Base-by-base conservation (phyloP, 2,329 filamentous ascomycete species). In the Verruconis gallopava region DNA sequence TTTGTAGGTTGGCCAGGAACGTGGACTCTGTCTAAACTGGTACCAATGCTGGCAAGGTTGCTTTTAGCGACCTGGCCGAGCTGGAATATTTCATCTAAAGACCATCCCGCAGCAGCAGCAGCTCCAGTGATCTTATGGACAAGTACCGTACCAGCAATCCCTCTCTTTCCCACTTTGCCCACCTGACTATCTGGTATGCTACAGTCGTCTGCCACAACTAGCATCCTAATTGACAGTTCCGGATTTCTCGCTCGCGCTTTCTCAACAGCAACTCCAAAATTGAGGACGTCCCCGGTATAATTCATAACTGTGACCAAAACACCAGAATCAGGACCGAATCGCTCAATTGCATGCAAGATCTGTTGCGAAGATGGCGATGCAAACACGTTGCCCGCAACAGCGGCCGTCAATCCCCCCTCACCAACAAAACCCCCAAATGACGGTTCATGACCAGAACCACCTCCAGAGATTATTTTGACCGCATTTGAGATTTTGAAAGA, bases 281-380 rank as follows among this genome's bases (percentile, higher is more conserved):
- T 93, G 50, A 95, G 71, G 43, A 94, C 58, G 46, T 69, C 66
- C 2, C 66, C 66, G n/a, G 85, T 93, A 61, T 93, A 93, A 60
- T 94, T 95, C 84, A 93, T 93, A 21, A 93, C 82, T 4, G 86
- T 79, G 14, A 94, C 81, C 33, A 95, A 60, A 2, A 94, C 81
- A 18, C 88, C 89, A n/a, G n/a, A n/a, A n/a, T n/a, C n/a, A n/a
- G n/a, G n/a, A n/a, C n/a, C n/a, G n/a, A n/a, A n/a, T 47, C 75
- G 73, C 36, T 73, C 69, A 42, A 93, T 80, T 46, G 78, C 85
- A 50, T 75, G 70, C 43, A 84, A 75, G 13, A 54, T 46, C 37
- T 54, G 52, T 36, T 48, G 32, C 3, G 48, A 45, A 19, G 36
- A 38, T 5, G 52, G 51, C 21, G 48, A 49, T 20, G 51, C 52